Evolutionary conservation across 2,329 filamentous ascomycete genomes (phyloP), one percentile per base, ranked within the genome.

Genomic region (Coleophoma cylindrospora): DNA sequence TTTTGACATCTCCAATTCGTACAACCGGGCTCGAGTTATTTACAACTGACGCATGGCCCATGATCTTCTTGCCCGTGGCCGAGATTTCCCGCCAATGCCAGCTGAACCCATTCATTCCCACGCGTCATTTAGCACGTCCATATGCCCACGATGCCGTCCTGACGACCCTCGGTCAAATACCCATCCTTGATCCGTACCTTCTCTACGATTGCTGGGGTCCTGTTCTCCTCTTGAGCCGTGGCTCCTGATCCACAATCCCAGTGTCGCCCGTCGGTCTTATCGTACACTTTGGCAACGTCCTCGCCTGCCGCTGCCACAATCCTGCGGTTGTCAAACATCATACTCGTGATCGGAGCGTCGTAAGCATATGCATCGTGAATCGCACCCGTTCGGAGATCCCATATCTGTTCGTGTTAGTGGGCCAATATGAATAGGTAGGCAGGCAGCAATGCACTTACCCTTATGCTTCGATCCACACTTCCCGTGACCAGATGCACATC

Each of bases 331-430:
- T 99, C 94, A 66, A 99, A 99, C 86, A 95, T 95, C 91, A 97
- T 96, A 74, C 86, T 89, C 33, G 91, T 95, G 50, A 99, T 81
- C 0, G 91, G 84, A 62, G 89, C 79, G 64, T 97, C 91, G 70
- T 97, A 99, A 19, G 92, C 94, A 68, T 91, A 99, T 15, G 92
- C 94, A 67, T 99, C 94, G 67, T 87, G 87, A 60, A 99, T 96
- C 34, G 91, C 91, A 43, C 94, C 94, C 12, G 91, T 97, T 49
- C 94, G 88, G 50, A 99, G 86, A 70, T 99, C 94, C 94, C 94
- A 99, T 66, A 99, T 97, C 91, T 97, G 64, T n/a, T 22, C 6
- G 9, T 7, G 27, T 27, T 27, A 27, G 27, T 10, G 27, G 3
- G 27, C 9, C 27, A 27, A 27, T 10, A 7, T 7, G 27, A 27